These are phyloP conservation scores for Phytopythium aichiense DNA, from an alignment of 352 stramenopile species.

Conservation along the genomic window DNA sequence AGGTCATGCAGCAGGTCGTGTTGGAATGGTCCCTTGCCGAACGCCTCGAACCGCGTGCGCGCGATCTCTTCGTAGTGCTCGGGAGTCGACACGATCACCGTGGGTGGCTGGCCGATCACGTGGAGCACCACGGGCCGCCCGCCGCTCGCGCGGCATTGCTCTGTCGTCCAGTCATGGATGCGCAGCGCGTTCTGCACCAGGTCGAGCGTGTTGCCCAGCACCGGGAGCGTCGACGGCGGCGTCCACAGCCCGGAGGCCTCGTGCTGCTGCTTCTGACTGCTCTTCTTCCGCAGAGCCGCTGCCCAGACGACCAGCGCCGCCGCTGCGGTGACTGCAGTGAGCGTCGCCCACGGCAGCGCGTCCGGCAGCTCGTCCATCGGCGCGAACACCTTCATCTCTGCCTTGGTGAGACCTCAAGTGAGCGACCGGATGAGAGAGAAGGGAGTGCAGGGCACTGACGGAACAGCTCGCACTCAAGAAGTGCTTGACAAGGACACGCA, in stretches of 20 bases:
- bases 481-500: too few relatives aligned
- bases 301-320: neutral
- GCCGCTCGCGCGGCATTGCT: neutral
- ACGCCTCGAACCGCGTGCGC: too few relatives aligned
- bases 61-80: too few relatives aligned
- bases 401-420: too few relatives aligned
- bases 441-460: too few relatives aligned
- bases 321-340: neutral
- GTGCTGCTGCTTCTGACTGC: neutral
- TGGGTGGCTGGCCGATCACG: too few relatives aligned
- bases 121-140: neutral
- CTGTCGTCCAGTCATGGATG: constrained; percentile 13
- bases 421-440: too few relatives aligned
- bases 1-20: too few relatives aligned
- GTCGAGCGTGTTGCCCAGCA: constrained; percentile 23
- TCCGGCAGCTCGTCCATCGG: neutral
- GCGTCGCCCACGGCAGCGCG: neutral
- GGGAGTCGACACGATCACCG: too few relatives aligned
- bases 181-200: constrained; percentile 8
- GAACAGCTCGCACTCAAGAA: too few relatives aligned
- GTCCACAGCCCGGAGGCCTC: neutral
- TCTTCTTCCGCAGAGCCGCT: neutral
- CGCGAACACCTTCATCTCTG: neutral
- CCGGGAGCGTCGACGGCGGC: constrained; percentile 14
- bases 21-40: too few relatives aligned